Base-by-base conservation (phyloP, 176 grass and related monocot genomes). In the Musa schizocarpa region DNA sequence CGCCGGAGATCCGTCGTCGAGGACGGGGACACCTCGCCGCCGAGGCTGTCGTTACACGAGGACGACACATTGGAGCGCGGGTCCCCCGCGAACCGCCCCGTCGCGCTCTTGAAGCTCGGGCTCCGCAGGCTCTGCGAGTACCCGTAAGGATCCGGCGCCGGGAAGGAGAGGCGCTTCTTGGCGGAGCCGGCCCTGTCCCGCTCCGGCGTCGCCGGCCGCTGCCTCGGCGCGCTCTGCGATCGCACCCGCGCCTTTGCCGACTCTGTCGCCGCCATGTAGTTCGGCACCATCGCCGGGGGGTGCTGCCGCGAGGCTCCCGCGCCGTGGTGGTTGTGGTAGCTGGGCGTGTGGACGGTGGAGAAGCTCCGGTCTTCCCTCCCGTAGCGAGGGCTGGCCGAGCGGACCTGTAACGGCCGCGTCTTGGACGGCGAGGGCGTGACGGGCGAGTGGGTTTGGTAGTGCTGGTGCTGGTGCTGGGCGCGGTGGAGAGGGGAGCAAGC, bases 241-340 rank as follows among this genome's bases (percentile, higher is more conserved):
- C 94, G 84, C 9, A 82, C 71, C 0, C 94, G 82, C 24, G 94
- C 94, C 83, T 89, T 98, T 0, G 94, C 90, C 17, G 94, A 98
- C 86, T 93, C 94, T 56, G 94, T 98, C 55, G 94, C 90, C 11
- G 86, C 84, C 94, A 98, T 98, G 88, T 98, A 98, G 77, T 88
- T 98, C 0, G 94, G 94, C 78, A 98, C 70, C 21, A 53, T 55
- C 1, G 74, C 26, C 23, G 29, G 21, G 2, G 27, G 56, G 56
- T 76, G 74, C 29, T 59, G 74, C 16, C 19, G 74, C 54, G 56
- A 21, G 2, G 9, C 24, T 0, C 61, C 77, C 6, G 25, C 4
- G 54, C 81, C 71, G 9, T 82, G 72, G 11, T 89, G 86, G 26
- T 86, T 65, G 80, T 86, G 79, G 13, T 88, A 72, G 70, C 77